Percentiles rank a stretch among this genome's conserved stretches.
phyloP scores from a whole-genome alignment of 306 rosid genomes.

The Gleditsia sinensis region DNA sequence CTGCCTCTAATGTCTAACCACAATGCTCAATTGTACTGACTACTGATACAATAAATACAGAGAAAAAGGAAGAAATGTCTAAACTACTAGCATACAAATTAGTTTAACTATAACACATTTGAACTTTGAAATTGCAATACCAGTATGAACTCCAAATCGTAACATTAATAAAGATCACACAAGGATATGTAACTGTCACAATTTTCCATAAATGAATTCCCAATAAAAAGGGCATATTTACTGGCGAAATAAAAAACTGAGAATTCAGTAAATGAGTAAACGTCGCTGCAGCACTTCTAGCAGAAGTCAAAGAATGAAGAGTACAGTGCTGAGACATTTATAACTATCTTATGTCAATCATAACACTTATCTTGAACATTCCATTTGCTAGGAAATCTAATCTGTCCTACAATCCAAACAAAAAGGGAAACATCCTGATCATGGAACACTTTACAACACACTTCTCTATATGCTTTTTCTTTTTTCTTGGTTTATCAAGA shows the following conservation, averaged over 20 bases:
- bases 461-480: neutral
- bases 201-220: neutral
- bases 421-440: neutral
- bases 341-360: neutral
- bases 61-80: neutral
- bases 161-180: neutral
- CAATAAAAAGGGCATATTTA: neutral
- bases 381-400: neutral
- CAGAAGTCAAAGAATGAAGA: neutral
- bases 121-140: neutral
- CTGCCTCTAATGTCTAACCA: neutral
- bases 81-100: neutral
- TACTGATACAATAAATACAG: neutral
- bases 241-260: neutral
- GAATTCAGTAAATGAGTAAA: neutral
- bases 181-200: neutral
- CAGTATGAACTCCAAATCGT: neutral
- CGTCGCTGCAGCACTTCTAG: neutral
- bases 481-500: neutral
- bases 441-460: neutral
- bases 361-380: neutral
- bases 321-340: neutral
- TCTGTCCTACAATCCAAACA: neutral
- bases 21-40: neutral
- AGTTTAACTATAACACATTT: neutral